Evolutionary conservation across 2,329 filamentous ascomycete genomes (phyloP).

Genomic region (Cladosporium colombiae): DNA sequence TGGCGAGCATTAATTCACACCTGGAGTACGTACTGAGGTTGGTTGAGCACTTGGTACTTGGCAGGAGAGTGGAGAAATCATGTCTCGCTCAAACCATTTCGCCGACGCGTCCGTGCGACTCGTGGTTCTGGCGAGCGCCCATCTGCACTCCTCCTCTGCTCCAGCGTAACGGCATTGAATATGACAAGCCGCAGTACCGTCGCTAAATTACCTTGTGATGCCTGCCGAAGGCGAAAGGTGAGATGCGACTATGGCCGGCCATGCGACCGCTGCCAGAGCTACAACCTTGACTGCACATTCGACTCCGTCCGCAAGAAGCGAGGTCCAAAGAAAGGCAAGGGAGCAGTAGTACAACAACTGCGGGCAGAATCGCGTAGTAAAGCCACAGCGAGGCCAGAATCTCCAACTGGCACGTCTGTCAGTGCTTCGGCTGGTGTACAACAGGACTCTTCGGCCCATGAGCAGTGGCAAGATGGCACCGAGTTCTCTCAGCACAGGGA

Average conservation of each 20-base stretch:
- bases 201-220: conserved; percentile 21
- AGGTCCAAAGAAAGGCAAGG: conserved; percentile 23
- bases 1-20: background rate
- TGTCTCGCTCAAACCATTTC: conserved; percentile 8
- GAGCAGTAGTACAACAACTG: conserved; percentile 23
- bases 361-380: conserved; percentile 14
- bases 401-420: background rate
- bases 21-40: background rate
- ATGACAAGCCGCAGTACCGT: background rate
- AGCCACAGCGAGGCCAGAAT: background rate
- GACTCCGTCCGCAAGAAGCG: conserved; percentile 22
- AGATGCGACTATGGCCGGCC: conserved; percentile 24
- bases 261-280: conserved; percentile 24
- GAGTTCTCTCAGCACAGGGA: background rate
- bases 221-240: conserved; percentile 24
- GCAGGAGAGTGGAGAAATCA: conserved; percentile 4
- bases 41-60: background rate
- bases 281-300: conserved; percentile 21
- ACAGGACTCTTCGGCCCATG: background rate
- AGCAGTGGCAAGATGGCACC: background rate
- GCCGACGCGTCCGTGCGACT: background rate
- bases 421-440: background rate
- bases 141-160: background rate
- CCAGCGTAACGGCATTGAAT: background rate
- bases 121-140: background rate